These are phyloP conservation scores for Myriosclerotinia duriaeana DNA, from an alignment of 2,329 filamentous ascomycete genomes.

Conservation along the genomic window DNA sequence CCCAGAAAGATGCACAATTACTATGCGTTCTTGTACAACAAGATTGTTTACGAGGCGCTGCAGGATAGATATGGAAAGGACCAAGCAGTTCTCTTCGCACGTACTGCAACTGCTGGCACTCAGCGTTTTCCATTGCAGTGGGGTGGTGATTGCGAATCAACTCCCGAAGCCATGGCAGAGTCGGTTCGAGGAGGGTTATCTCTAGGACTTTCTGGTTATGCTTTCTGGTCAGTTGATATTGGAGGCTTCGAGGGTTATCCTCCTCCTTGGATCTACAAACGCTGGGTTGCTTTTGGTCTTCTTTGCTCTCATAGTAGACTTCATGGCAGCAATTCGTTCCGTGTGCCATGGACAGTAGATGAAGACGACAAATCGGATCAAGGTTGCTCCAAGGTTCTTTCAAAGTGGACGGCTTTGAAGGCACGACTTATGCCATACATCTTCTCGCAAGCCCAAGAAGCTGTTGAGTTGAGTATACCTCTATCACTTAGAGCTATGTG, in stretches of 20 bases:
- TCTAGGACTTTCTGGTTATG: constrained; percentile 56
- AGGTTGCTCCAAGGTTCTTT: constrained; percentile 52
- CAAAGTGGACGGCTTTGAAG: constrained; percentile 48
- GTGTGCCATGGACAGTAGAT: constrained; percentile 64
- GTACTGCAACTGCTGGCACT: constrained; percentile 57
- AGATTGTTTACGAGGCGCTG: constrained; percentile 56
- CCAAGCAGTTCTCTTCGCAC: constrained; percentile 57
- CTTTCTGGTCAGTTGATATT: constrained; percentile 62
- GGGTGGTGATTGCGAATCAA: constrained; percentile 64
- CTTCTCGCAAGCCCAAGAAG: constrained; percentile 51
- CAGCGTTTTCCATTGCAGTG: constrained; percentile 60
- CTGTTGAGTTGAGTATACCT: constrained; percentile 51
- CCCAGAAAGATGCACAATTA: constrained; percentile 63
- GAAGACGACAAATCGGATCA: constrained; percentile 50
- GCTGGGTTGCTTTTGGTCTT: constrained; percentile 63
- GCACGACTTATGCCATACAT: constrained; percentile 59
- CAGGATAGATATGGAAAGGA: constrained; percentile 49
- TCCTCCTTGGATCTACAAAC: constrained; percentile 59
- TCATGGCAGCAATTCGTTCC: constrained; percentile 59
- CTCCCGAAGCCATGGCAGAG: constrained; percentile 62
- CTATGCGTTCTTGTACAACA: constrained; percentile 62
- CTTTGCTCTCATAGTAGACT: constrained; percentile 60
- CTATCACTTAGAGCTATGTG: constrained; percentile 57
- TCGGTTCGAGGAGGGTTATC: constrained; percentile 58
- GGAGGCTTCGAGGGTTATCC: constrained; percentile 62